phyloP scores from a whole-genome alignment of 2,329 filamentous ascomycete genomes.

The Clathrospora elynae region DNA sequence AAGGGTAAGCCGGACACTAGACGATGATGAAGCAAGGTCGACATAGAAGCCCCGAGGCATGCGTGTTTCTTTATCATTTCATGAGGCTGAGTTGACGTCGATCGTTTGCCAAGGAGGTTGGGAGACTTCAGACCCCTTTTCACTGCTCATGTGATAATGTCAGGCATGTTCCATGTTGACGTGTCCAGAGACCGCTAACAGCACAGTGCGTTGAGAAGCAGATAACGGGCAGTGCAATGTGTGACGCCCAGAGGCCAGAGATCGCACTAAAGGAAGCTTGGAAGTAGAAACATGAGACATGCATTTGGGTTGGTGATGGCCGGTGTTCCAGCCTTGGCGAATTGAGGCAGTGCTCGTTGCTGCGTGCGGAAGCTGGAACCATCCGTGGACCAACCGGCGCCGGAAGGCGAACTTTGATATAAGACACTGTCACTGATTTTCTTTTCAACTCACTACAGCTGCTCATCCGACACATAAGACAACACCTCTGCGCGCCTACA shows the following conservation, averaged over 20 bases:
- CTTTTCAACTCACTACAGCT: conserved; percentile 21
- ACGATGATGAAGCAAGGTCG: neutral
- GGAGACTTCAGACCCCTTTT: conserved; percentile 16
- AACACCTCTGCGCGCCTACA: conserved; percentile 15
- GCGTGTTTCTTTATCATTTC: conserved; percentile 12
- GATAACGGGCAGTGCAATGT: conserved; percentile 38
- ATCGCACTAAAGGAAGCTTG: conserved; percentile 23
- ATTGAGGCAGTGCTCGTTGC: conserved; percentile 24
- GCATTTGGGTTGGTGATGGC: conserved; percentile 19
- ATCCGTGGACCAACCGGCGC: conserved; percentile 16
- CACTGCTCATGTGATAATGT: conserved; percentile 21
- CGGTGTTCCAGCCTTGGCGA: conserved; percentile 23
- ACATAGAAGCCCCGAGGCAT: conserved; percentile 16
- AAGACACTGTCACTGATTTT: conserved; percentile 28
- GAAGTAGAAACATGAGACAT: conserved; percentile 20
- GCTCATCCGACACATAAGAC: conserved; percentile 11
- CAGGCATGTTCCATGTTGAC: conserved; percentile 13
- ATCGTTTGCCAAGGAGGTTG: conserved; percentile 20
- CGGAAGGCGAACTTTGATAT: conserved; percentile 28
- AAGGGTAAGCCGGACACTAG: conserved; percentile 19
- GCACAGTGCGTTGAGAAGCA: conserved; percentile 28
- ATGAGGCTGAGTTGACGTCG: conserved; percentile 33
- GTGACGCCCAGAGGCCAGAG: conserved; percentile 26
- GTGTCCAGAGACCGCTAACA: conserved; percentile 22
- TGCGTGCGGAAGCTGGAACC: conserved; percentile 32